phyloP scores from a whole-genome alignment of 768 basidiomycete genomes.

The Candolleomyces aberdarensis region DNA sequence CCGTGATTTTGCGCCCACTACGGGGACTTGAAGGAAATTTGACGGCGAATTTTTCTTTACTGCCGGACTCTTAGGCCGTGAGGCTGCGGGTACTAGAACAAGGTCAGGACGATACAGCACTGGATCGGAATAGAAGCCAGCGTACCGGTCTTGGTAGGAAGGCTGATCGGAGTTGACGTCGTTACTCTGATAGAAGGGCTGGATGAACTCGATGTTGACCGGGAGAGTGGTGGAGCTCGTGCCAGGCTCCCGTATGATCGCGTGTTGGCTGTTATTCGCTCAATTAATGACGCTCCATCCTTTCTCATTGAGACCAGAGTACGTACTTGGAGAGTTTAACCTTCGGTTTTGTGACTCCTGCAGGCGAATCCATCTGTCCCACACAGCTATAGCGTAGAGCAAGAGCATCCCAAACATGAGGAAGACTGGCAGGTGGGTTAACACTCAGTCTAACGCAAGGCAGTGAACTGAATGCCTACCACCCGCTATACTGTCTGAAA shows the following conservation, averaged over 20 bases:
- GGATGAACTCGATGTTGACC: no score
- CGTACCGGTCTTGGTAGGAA: no score
- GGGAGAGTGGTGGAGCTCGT: no score
- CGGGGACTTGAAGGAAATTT: background rate
- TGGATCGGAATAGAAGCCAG: no score
- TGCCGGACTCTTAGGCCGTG: background rate
- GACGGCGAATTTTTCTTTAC: background rate
- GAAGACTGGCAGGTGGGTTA: conserved; percentile 6
- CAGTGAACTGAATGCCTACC: background rate
- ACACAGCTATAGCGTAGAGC: conserved; percentile 34
- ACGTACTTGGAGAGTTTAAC: background rate
- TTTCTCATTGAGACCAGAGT: no score
- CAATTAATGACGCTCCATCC: no score
- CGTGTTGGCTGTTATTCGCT: no score
- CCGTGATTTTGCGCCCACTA: background rate
- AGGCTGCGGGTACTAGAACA: background rate
- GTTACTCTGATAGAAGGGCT: no score
- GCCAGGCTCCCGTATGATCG: no score
- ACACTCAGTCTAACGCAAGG: background rate
- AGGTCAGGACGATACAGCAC: no score
- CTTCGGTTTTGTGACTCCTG: conserved; percentile 4
- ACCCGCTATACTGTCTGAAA: background rate
- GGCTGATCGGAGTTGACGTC: no score
- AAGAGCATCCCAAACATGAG: conserved; percentile 27
- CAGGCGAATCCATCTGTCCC: conserved; percentile 34